Conservation (phyloP, 163 green algal species). For the Scenedesmus sp. region DNA sequence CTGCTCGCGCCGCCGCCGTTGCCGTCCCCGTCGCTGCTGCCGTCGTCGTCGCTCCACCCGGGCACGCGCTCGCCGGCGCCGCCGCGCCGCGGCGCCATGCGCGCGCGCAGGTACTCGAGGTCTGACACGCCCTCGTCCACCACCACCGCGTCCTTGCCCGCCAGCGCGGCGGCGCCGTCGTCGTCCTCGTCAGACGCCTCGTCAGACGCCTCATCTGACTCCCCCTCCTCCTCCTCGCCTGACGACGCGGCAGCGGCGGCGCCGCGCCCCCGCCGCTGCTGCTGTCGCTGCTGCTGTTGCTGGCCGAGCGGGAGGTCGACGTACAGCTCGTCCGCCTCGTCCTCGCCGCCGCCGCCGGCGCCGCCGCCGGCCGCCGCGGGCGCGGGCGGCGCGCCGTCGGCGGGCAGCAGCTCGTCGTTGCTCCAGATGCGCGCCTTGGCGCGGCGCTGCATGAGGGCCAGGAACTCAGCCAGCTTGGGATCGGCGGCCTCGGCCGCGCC, state of each 20-base stretch:
- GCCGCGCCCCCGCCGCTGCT: constrained; percentile 9
- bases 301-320: constrained; percentile 53
- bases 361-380: neutral
- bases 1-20: constrained; percentile 26
- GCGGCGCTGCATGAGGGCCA: constrained; percentile 91
- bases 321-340: constrained; percentile 69
- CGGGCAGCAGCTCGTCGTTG: constrained; percentile 83
- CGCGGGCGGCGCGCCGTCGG: neutral
- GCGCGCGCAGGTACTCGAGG: constrained; percentile 86
- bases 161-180: constrained; percentile 11
- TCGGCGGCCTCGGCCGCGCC: constrained; percentile 54
- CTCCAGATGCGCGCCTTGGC: constrained; percentile 84
- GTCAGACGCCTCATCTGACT: constrained; percentile 35
- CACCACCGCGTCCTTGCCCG: constrained; percentile 56
- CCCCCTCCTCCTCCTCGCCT: constrained; percentile 43
- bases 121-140: constrained; percentile 81
- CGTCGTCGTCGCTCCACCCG: constrained; percentile 17
- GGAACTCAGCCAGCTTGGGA: constrained; percentile 90
- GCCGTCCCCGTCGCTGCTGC: constrained; percentile 28
- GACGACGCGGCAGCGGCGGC: constrained; percentile 16
- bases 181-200: neutral
- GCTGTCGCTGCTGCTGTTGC: constrained; percentile 7
- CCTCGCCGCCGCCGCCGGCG: constrained; percentile 27
- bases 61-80: constrained; percentile 19
- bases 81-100: constrained; percentile 60